These are phyloP conservation scores for Cladochytrium replicatum DNA, from an alignment of 192 early-diverging fungal species.

Conservation along the genomic window DNA sequence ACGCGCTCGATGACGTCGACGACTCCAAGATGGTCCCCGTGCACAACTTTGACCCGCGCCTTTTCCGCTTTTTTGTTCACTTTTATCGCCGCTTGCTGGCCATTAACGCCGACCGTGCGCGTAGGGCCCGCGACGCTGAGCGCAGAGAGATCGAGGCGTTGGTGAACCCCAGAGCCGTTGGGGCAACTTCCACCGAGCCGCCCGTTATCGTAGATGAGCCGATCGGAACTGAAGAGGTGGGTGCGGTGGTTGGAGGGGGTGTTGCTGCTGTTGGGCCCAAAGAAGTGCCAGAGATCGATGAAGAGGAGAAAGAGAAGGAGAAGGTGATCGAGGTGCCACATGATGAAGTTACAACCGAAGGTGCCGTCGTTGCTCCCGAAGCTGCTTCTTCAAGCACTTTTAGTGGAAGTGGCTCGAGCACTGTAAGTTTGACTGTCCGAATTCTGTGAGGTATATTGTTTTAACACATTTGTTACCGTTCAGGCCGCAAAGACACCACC, in stretches of 20 bases:
- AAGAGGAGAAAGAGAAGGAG: background rate
- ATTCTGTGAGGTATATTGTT: too few species aligned
- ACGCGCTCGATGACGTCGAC: constrained; percentile 5
- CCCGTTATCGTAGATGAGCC: background rate
- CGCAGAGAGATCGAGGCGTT: too few species aligned
- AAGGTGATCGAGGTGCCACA: too few species aligned
- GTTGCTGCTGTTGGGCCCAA: background rate
- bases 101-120: constrained; percentile 8
- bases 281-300: background rate
- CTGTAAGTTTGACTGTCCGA: too few species aligned
- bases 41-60: constrained; percentile 9
- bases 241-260: background rate
- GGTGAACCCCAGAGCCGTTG: too few species aligned
- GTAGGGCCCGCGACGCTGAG: too few species aligned
- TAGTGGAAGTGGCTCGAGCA: too few species aligned
- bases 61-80: constrained; percentile 10
- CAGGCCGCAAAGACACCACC: background rate
- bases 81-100: constrained; percentile 8
- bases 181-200: background rate
- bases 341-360: too few species aligned
- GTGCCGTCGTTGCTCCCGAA: too few species aligned
- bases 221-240: background rate
- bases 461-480: background rate
- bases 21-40: constrained; percentile 7
- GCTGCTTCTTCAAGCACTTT: too few species aligned